A percentile compares a stretch with the other conserved stretches of the same genome.
These are phyloP conservation scores for Asterionellopsis glacialis DNA, from an alignment of 108 stramenopile species.

Conservation along the genomic window DNA sequence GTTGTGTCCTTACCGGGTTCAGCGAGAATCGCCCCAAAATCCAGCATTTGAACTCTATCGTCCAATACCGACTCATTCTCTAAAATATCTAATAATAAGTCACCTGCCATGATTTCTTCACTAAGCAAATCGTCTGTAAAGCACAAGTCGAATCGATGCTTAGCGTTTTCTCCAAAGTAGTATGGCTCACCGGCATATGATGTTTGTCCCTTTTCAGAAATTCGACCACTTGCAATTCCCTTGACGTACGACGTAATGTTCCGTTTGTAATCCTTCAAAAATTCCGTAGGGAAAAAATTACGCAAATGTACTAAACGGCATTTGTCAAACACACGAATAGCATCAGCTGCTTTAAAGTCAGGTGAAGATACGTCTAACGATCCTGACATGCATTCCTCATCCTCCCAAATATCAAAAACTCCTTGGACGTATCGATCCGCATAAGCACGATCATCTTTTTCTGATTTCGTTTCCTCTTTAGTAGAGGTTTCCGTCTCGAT, in stretches of 20 bases:
- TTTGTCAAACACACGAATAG: conserved; percentile 6
- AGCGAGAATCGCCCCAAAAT: conserved; percentile 16
- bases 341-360: conserved; percentile 8
- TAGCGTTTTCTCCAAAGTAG: conserved; percentile 5
- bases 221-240: not conserved
- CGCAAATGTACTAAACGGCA: conserved; percentile 22
- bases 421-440: conserved; percentile 19
- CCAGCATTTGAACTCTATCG: conserved; percentile 7
- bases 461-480: too few species aligned
- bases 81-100: conserved; percentile 9
- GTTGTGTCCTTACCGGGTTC: conserved; percentile 13
- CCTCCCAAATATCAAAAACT: conserved; percentile 4
- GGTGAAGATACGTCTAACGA: conserved; percentile 11
- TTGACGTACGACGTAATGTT: conserved; percentile 1
- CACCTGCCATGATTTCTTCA: conserved; percentile 3
- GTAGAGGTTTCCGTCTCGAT: too few species aligned
- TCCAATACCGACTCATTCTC: conserved; percentile 6
- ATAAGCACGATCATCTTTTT: not conserved
- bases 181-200: not conserved
- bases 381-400: conserved; percentile 18
- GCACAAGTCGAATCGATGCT: conserved; percentile 11
- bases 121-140: conserved; percentile 8
- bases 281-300: conserved; percentile 10
- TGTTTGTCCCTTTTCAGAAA: not conserved
- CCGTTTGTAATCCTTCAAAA: conserved; percentile 11